Percentiles rank a stretch among this genome's conserved stretches.
These are phyloP conservation scores for Wickerhamiella domercqiae DNA, from an alignment of 805 yeast species.

Conservation along the genomic window DNA sequence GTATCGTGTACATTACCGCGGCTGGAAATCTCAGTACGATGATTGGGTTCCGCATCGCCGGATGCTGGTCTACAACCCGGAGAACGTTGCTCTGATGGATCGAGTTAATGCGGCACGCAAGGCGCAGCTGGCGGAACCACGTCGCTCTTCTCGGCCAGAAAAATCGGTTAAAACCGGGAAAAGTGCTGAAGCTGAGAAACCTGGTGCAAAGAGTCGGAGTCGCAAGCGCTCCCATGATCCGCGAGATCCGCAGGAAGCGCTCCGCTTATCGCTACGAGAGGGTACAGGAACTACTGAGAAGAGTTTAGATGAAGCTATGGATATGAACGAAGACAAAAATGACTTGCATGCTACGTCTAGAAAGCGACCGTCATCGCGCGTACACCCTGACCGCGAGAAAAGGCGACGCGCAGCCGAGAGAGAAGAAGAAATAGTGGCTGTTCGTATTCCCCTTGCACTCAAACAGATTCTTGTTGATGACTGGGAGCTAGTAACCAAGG, in stretches of 20 bases:
- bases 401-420: conserved; percentile 1
- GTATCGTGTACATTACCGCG: conserved; percentile 75
- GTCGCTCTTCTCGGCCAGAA: conserved; percentile 10
- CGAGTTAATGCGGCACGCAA: conserved; percentile 39
- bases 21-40: conserved; percentile 95
- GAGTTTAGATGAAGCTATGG: no score
- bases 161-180: conserved; percentile 8
- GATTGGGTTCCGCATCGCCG: conserved; percentile 78
- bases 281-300: conserved; percentile 1
- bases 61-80: conserved; percentile 51
- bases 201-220: conserved; percentile 6
- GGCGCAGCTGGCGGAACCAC: conserved; percentile 11
- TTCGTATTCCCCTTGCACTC: conserved; percentile 48
- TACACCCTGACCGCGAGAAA: neutral
- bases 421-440: conserved; percentile 23
- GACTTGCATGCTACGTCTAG: neutral
- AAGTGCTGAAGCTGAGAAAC: conserved; percentile 3
- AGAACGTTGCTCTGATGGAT: conserved; percentile 48
- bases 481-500: conserved; percentile 83
- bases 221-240: conserved; percentile 3
- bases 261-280: no score
- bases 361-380: neutral
- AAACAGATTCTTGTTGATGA: conserved; percentile 71
- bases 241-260: no score
- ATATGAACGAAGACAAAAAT: no score